Evolutionary conservation across 192 early-diverging fungal species (phyloP).

Genomic region (Allomyces macrogynus): DNA sequence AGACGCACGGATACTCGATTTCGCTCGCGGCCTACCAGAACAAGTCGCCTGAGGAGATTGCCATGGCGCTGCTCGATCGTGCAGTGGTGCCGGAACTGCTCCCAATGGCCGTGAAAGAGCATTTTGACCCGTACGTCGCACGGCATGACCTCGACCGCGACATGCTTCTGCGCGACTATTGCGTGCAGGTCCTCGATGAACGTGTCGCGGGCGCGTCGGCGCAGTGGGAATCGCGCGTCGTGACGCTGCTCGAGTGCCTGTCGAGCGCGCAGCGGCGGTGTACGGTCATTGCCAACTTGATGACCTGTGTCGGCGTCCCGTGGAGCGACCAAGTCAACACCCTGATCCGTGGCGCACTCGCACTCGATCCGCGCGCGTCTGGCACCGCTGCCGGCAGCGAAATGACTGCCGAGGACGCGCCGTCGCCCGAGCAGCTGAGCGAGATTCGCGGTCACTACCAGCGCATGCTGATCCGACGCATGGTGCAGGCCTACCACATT

Average conservation of each 20-base stretch:
- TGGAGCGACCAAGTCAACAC: background rate
- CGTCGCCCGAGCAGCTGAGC: too few relatives aligned
- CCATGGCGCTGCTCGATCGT: background rate
- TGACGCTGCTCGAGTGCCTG: background rate
- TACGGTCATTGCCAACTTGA: background rate
- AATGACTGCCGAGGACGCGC: too few relatives aligned
- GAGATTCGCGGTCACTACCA: background rate
- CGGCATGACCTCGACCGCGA: background rate
- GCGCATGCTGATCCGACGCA: background rate
- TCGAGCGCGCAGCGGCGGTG: background rate
- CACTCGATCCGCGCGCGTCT: too few relatives aligned
- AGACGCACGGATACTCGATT: background rate
- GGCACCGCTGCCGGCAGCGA: too few relatives aligned
- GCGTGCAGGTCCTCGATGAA: background rate
- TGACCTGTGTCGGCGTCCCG: background rate
- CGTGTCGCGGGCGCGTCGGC: background rate
- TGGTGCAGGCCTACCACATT: background rate
- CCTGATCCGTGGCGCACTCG: too few relatives aligned
- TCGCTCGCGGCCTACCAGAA: background rate
- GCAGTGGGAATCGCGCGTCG: background rate
- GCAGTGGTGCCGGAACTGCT: background rate
- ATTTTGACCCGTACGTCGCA: background rate
- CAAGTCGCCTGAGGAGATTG: background rate
- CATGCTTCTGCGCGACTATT: background rate
- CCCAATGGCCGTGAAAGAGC: background rate